These are phyloP conservation scores for Coemansia sp. DNA, from an alignment of 192 early-diverging fungal genomes.

Conservation along the genomic window DNA sequence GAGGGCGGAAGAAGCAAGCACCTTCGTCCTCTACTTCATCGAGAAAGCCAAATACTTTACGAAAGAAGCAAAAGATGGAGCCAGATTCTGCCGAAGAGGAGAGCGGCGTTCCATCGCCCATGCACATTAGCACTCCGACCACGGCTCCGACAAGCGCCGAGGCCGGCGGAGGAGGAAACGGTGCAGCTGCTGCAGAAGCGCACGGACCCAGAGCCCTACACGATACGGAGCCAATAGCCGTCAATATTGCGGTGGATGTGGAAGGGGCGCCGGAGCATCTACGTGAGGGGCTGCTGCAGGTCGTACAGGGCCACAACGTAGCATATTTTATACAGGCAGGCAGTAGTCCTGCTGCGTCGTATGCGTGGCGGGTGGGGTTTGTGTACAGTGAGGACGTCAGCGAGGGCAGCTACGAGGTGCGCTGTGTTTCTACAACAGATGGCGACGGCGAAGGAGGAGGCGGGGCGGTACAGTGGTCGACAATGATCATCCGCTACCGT, in stretches of 20 bases:
- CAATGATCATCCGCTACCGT: slow-evolving; percentile 26
- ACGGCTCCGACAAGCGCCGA: background rate
- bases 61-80: slow-evolving; percentile 40
- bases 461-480: background rate
- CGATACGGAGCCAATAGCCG: slow-evolving; percentile 34
- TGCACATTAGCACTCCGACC: slow-evolving; percentile 40
- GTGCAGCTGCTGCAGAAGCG: background rate
- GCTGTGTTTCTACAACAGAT: background rate
- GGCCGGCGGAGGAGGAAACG: background rate
- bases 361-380: slow-evolving; percentile 36
- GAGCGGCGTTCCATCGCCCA: slow-evolving; percentile 25
- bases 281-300: slow-evolving; percentile 30
- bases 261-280: slow-evolving; percentile 31
- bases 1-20: slow-evolving; percentile 1
- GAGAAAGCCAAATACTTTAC: background rate
- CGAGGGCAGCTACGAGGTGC: slow-evolving; percentile 20
- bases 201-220: slow-evolving; percentile 17
- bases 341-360: background rate
- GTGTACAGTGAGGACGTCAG: slow-evolving; percentile 19
- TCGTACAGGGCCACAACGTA: slow-evolving; percentile 31
- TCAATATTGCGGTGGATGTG: slow-evolving; percentile 27
- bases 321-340: slow-evolving; percentile 25
- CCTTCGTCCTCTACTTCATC: slow-evolving; percentile 6
- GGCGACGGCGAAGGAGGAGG: background rate
- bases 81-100: slow-evolving; percentile 12